phyloP scores from a whole-genome alignment of 176 grass and related monocot species.

The Carex myosuroides region DNA sequence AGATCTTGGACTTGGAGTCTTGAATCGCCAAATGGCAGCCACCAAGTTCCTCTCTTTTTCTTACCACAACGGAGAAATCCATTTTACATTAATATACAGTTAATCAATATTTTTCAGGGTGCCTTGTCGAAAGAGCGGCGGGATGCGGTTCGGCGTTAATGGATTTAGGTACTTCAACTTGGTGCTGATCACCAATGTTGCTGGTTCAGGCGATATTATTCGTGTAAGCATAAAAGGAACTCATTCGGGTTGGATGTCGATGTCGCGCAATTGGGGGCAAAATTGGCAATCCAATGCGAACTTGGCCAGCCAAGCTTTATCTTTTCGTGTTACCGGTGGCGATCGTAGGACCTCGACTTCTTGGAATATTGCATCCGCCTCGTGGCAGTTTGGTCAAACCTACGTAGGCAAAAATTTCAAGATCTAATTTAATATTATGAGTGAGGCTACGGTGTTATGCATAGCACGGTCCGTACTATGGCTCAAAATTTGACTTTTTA shows the following conservation, averaged over 20 bases:
- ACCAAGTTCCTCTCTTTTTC: background rate
- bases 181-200: slow-evolving; percentile 54
- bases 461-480: too few relatives aligned
- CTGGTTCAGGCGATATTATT: slow-evolving; percentile 44
- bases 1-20: background rate
- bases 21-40: background rate
- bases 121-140: slow-evolving; percentile 40
- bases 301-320: slow-evolving; percentile 36
- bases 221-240: slow-evolving; percentile 39
- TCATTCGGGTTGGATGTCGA: slow-evolving; percentile 36
- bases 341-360: slow-evolving; percentile 47
- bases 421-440: too few relatives aligned
- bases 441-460: too few relatives aligned
- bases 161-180: slow-evolving; percentile 56
- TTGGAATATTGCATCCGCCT: slow-evolving; percentile 34
- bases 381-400: slow-evolving; percentile 49
- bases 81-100: background rate
- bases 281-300: slow-evolving; percentile 56
- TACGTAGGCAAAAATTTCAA: slow-evolving; percentile 44
- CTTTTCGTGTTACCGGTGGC: slow-evolving; percentile 42
- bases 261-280: slow-evolving; percentile 58
- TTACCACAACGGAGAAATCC: background rate
- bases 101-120: slow-evolving; percentile 25
- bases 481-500: too few relatives aligned
- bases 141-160: slow-evolving; percentile 43